Evolutionary conservation across 1,284 basidiomycete genomes (phyloP).

Genomic region (Sphagnurus paluster): DNA sequence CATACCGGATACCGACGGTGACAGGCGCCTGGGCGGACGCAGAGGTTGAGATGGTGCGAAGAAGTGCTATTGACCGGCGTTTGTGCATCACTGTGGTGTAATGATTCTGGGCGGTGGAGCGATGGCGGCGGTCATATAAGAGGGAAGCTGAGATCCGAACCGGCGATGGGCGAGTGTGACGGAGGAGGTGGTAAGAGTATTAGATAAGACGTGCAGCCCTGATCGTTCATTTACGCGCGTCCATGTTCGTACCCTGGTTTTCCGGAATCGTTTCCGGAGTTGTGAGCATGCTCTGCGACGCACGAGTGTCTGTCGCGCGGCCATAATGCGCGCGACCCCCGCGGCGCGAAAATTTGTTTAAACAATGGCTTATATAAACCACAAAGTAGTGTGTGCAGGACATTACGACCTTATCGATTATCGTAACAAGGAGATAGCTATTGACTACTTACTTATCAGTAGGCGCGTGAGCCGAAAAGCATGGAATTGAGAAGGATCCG

Average conservation of each 20-base stretch:
- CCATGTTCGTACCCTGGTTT: constrained; percentile 5
- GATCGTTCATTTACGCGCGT: constrained; percentile 7
- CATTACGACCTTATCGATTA: too few relatives aligned
- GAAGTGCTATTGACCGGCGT: constrained; percentile 3
- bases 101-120: not conserved
- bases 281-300: too few relatives aligned
- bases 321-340: too few relatives aligned
- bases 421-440: too few relatives aligned
- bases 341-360: too few relatives aligned
- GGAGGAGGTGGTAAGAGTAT: constrained; percentile 8
- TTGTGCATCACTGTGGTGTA: constrained; percentile 9
- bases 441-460: too few relatives aligned
- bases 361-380: too few relatives aligned
- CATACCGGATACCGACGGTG: constrained; percentile 56
- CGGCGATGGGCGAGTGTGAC: constrained; percentile 7
- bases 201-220: constrained; percentile 9
- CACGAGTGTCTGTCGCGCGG: too few relatives aligned
- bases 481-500: too few relatives aligned
- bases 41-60: constrained; percentile 5
- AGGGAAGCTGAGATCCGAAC: constrained; percentile 18
- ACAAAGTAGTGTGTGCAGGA: too few relatives aligned
- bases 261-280: not conserved
- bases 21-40: constrained; percentile 6
- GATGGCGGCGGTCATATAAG: constrained; percentile 4
- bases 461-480: too few relatives aligned